Evolutionary conservation across 1,139 yeast species (phyloP).

Genomic region (Debaryomyces subglobosus): DNA sequence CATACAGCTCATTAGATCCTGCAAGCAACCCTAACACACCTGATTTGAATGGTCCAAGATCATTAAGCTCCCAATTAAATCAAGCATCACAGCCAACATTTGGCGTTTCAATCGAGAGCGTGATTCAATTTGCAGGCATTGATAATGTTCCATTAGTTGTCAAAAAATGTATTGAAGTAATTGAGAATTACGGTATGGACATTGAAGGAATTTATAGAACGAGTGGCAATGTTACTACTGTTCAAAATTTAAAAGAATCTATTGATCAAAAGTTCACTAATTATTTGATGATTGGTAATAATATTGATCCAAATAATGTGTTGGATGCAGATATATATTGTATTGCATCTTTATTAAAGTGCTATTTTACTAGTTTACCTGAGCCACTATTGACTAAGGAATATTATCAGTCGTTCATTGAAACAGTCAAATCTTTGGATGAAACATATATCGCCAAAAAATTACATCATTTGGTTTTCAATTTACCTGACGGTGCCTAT

Average conservation of each 20-base stretch:
- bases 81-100: conserved; percentile 60
- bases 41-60: conserved; percentile 47
- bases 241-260: conserved; percentile 69
- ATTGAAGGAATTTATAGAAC: conserved; percentile 90
- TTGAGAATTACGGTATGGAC: conserved; percentile 81
- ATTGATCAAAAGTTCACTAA: conserved; percentile 82
- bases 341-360: conserved; percentile 70
- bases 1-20: conserved; percentile 45
- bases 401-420: conserved; percentile 61
- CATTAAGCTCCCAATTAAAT: conserved; percentile 30
- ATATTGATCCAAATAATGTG: conserved; percentile 48
- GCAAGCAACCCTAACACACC: conserved; percentile 28
- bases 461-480: conserved; percentile 84
- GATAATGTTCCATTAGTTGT: conserved; percentile 93
- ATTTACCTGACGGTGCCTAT: conserved; percentile 92
- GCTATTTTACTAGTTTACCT: conserved; percentile 69
- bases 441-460: conserved; percentile 65
- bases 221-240: conserved; percentile 75
- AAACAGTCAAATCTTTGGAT: conserved; percentile 66
- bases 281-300: conserved; percentile 46
- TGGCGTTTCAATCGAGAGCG: conserved; percentile 77
- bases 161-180: conserved; percentile 81
- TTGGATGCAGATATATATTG: conserved; percentile 73
- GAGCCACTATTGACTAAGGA: conserved; percentile 67
- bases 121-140: conserved; percentile 76